A percentile compares a stretch with the other conserved stretches of the same genome.
Evolutionary conservation across 371 early-diverging fungal species (phyloP).

Genomic region (Dinochytrium kinnereticum): DNA sequence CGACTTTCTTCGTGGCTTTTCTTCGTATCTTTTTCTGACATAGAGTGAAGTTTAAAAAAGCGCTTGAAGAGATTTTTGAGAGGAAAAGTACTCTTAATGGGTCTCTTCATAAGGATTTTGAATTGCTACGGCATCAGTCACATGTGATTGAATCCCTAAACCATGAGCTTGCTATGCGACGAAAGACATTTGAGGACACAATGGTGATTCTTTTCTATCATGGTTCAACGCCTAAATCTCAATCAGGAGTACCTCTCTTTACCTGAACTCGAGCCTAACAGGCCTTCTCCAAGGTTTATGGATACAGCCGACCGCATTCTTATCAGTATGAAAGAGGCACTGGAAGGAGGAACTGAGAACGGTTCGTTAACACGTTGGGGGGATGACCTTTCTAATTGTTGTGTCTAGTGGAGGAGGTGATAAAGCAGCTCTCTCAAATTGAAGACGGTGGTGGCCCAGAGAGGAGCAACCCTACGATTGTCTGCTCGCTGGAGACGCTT

Average conservation of each 20-base stretch:
- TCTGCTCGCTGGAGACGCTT: not conserved
- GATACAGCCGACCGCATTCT: not conserved
- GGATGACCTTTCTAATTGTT: not conserved
- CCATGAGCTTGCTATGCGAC: not conserved
- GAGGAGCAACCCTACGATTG: not conserved
- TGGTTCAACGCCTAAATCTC: too few species aligned
- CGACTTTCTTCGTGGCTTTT: not conserved
- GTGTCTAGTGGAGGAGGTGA: not conserved
- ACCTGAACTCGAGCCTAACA: not conserved
- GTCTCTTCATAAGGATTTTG: not conserved
- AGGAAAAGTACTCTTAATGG: not conserved
- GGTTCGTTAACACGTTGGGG: not conserved
- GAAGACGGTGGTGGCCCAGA: not conserved
- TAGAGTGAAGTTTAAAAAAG: not conserved
- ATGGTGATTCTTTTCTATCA: not conserved
- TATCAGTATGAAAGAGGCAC: not conserved
- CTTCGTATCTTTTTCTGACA: not conserved
- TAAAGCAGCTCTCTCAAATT: not conserved
- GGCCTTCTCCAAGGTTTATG: not conserved
- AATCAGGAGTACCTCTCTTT: not conserved
- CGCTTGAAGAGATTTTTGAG: not conserved
- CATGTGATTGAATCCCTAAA: constrained; percentile 1
- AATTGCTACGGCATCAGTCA: not conserved
- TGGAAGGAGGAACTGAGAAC: not conserved
- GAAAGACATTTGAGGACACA: not conserved